These are phyloP conservation scores for Gomphus sp. DNA, from an alignment of 1,284 basidiomycete species.

Conservation along the genomic window DNA sequence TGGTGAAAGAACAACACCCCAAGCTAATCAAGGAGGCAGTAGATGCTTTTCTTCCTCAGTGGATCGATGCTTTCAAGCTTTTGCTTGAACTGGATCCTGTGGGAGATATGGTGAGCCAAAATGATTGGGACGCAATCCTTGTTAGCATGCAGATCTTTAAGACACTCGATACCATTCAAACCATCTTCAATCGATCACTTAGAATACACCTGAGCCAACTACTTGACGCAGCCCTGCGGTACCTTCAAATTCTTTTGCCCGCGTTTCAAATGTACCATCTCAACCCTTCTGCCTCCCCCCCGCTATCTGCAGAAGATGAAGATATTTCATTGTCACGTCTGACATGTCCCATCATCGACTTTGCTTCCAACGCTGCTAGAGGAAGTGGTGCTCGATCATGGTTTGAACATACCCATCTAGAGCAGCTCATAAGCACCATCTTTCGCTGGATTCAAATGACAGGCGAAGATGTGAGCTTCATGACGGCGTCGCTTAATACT, in stretches of 20 bases:
- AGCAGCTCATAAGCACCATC: slow-evolving; percentile 47
- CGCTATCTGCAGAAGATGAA: slow-evolving; percentile 66
- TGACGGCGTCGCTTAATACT: neutral
- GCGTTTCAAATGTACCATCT: slow-evolving; percentile 66
- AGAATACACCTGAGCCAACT: slow-evolving; percentile 51
- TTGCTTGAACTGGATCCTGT: slow-evolving; percentile 61
- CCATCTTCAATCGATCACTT: slow-evolving; percentile 66
- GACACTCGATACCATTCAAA: slow-evolving; percentile 69
- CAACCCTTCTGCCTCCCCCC: slow-evolving; percentile 36
- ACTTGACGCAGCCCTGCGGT: slow-evolving; percentile 51
- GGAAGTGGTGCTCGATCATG: slow-evolving; percentile 55
- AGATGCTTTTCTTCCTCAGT: slow-evolving; percentile 74
- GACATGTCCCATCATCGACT: slow-evolving; percentile 74
- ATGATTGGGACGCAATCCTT: slow-evolving; percentile 70
- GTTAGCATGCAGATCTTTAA: slow-evolving; percentile 76
- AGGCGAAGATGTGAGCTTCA: slow-evolving; percentile 65
- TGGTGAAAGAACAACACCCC: slow-evolving; percentile 90
- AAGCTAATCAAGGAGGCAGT: slow-evolving; percentile 79
- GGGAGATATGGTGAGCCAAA: slow-evolving; percentile 44
- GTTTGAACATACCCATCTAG: slow-evolving; percentile 46
- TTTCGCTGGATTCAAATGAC: slow-evolving; percentile 84
- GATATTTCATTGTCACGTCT: slow-evolving; percentile 70
- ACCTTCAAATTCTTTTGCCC: slow-evolving; percentile 59
- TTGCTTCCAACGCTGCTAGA: slow-evolving; percentile 57
- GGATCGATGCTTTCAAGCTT: slow-evolving; percentile 80